These are phyloP conservation scores for Suillus clintonianus DNA, from an alignment of 768 basidiomycete genomes.

Conservation along the genomic window DNA sequence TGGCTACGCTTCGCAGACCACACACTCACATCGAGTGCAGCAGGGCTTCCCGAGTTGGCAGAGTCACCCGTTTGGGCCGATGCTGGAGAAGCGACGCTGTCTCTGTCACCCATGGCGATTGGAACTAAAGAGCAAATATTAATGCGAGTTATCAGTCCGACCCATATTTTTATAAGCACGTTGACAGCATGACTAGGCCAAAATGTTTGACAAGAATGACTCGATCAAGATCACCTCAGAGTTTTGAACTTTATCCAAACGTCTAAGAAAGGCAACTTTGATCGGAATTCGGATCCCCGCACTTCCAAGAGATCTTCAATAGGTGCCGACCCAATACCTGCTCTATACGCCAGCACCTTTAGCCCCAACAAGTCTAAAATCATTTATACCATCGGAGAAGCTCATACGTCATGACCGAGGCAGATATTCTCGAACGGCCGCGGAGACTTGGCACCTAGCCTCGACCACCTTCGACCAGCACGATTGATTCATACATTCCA, in stretches of 20 bases:
- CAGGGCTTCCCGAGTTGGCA: not conserved
- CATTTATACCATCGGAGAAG: not conserved
- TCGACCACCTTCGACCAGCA: no score
- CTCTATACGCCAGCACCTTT: not conserved
- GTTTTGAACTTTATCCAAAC: not conserved
- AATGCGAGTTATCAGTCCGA: not conserved
- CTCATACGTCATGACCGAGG: not conserved
- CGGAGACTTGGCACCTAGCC: not conserved
- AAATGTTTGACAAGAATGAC: not conserved
- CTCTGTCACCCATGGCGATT: not conserved
- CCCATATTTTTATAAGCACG: not conserved
- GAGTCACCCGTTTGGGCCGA: not conserved
- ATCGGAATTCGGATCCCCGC: not conserved
- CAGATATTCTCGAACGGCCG: not conserved
- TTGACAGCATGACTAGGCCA: not conserved
- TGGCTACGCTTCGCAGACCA: not conserved
- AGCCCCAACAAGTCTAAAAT: not conserved
- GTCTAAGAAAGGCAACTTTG: not conserved
- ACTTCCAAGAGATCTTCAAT: not conserved
- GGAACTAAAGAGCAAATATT: not conserved
- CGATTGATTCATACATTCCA: no score
- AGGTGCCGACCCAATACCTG: not conserved
- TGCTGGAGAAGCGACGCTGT: not conserved
- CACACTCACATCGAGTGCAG: conserved; percentile 22
- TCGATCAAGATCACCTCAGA: not conserved